Evolutionary conservation across 1,284 basidiomycete genomes (phyloP), one percentile per base, ranked within the genome.

Genomic region (Hymenochaete sp.): DNA sequence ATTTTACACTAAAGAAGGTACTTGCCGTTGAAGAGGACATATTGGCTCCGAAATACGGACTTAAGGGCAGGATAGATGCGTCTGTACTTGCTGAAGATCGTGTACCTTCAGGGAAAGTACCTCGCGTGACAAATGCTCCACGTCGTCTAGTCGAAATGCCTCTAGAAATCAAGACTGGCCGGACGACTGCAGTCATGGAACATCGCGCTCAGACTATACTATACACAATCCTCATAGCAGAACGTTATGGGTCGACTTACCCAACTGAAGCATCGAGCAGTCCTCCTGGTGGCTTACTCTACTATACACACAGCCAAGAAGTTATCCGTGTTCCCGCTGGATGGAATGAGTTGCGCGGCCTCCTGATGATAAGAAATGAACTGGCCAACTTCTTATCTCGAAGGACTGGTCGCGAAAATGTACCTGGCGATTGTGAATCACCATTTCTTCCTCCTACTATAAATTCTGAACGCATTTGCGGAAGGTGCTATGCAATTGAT

Each of bases 161-260:
- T 1, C 78, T 98, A 38, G 96, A 99, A 63, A 89, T 98, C 65
- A 99, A 98, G 67, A 99, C 95, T 0, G 95, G 96, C 1, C 70
- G 84, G 42, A 63, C 82, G 1, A 66, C 79, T 22, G 79, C 79
- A 9, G 77, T 82, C 2, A 80, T 93, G 74, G 90, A 95, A 55
- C 96, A 98, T 62, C 82, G 93, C 33, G 96, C 96, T 0, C 95
- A 99, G 64, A 98, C 96, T 1, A 93, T 97, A 82, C 67, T 98
- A 4, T 99, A 98, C 60, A 97, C 92, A 0, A 70, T 98, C 10
- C 74, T 99, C 5, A 82, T 93, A 59, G 77, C 81, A 27, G 93
- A 98, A 58, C 77, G 93, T 10, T 98, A 98, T 58, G 82, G 85
- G 52, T 65, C 67, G 8, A 10, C 14, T 25, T 21, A 25, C 4